phyloP scores from a whole-genome alignment of 2,329 filamentous ascomycete species.

The Penicillium italicum region DNA sequence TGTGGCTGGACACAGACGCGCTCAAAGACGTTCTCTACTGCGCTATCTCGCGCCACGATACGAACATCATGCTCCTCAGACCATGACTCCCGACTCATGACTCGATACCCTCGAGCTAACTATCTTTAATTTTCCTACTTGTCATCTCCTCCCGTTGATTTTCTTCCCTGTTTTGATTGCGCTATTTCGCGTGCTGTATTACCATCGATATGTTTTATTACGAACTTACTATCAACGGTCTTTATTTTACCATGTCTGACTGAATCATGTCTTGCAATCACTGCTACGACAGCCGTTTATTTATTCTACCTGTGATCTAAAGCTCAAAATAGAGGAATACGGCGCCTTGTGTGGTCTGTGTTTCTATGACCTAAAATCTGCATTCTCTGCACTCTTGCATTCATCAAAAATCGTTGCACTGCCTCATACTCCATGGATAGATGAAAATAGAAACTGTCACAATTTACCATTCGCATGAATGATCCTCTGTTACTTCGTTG shows the following conservation, averaged over 20 bases:
- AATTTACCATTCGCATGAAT: not conserved
- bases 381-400: not conserved
- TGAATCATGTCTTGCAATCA: not conserved
- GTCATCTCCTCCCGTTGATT: not conserved
- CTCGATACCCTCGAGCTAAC: conserved; percentile 10
- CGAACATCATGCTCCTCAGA: not conserved
- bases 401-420: not conserved
- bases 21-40: conserved; percentile 5
- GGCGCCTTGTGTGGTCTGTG: not conserved
- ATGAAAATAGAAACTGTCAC: not conserved
- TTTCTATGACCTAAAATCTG: not conserved
- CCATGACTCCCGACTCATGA: conserved; percentile 7
- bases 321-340: not conserved
- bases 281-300: not conserved
- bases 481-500: not conserved
- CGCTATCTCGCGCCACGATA: conserved; percentile 1
- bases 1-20: conserved; percentile 5
- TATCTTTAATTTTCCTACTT: conserved; percentile 10
- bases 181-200: conserved; percentile 2
- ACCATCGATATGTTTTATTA: not conserved
- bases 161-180: not conserved
- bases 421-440: not conserved
- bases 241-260: not conserved
- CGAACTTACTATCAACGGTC: not conserved
- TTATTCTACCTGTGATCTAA: not conserved